These are phyloP conservation scores for Friedmanniomyces simplex DNA, from an alignment of 495 filamentous ascomycete genomes.

Conservation along the genomic window DNA sequence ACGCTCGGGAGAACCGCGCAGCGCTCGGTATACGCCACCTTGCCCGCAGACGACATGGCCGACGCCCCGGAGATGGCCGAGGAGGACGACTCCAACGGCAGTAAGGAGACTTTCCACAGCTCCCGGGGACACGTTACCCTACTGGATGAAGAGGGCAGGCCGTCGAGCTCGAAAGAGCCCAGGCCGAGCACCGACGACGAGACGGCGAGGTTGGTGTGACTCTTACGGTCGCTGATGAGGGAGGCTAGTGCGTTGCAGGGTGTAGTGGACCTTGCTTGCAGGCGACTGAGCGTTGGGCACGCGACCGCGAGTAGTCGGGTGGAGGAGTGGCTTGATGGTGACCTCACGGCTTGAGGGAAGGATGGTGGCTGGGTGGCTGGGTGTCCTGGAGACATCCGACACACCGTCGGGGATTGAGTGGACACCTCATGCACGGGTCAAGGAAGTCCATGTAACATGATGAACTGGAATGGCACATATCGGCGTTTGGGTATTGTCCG, in stretches of 20 bases:
- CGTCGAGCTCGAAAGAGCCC: constrained; percentile 1
- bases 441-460: no score
- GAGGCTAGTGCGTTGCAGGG: background rate
- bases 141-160: background rate
- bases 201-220: constrained; percentile 11
- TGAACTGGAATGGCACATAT: no score
- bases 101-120: background rate
- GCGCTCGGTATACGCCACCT: background rate
- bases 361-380: background rate
- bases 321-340: background rate
- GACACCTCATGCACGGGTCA: no score
- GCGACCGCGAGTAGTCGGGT: background rate
- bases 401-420: background rate
- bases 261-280: background rate
- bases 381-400: background rate
- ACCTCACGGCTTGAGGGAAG: background rate
- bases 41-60: background rate
- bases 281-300: background rate
- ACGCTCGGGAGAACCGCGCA: background rate
- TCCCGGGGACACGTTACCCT: background rate
- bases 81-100: background rate
- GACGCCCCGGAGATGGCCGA: background rate
- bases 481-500: no score
- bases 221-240: background rate
- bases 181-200: constrained; percentile 15